Conservation (phyloP, 164 flowering plant genomes). For the Annona squamosa region DNA sequence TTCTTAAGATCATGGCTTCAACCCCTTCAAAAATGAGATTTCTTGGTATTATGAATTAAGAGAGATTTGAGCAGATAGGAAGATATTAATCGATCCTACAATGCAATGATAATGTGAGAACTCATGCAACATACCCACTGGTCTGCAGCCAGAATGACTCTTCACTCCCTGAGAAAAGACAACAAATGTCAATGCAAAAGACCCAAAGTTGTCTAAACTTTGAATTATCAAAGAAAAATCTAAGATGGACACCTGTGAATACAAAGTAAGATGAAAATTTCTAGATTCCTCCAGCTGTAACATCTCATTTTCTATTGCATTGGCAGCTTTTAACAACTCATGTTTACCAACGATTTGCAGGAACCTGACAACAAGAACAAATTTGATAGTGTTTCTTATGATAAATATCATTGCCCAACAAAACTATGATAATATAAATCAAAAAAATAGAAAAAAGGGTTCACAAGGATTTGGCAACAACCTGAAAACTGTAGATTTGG, state of each 20-base stretch:
- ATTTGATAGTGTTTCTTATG: neutral
- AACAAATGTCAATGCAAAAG: neutral
- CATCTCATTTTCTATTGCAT: constrained; percentile 51
- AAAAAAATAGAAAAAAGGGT: neutral
- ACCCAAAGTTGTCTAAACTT: neutral
- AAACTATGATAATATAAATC: neutral
- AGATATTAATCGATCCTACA: neutral
- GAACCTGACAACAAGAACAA: constrained; percentile 40
- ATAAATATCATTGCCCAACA: neutral
- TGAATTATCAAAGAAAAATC: constrained; percentile 3
- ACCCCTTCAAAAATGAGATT: too few species aligned
- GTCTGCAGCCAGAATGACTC: constrained; percentile 18
- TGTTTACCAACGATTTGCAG: constrained; percentile 43
- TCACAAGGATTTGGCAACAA: constrained; percentile 12
- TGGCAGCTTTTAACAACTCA: constrained; percentile 30
- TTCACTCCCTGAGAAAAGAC: constrained; percentile 30
- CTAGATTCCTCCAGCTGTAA: constrained; percentile 78
- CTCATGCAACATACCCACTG: constrained; percentile 25
- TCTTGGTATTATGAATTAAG: too few species aligned
- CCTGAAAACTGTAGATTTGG: constrained; percentile 69
- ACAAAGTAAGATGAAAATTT: constrained; percentile 67
- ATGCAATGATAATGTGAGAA: neutral
- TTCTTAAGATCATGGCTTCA: too few species aligned
- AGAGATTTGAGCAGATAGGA: too few species aligned
- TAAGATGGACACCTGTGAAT: constrained; percentile 43